Evolutionary conservation across 371 early-diverging fungal species (phyloP).

Genomic region (Apophysomyces variabilis): DNA sequence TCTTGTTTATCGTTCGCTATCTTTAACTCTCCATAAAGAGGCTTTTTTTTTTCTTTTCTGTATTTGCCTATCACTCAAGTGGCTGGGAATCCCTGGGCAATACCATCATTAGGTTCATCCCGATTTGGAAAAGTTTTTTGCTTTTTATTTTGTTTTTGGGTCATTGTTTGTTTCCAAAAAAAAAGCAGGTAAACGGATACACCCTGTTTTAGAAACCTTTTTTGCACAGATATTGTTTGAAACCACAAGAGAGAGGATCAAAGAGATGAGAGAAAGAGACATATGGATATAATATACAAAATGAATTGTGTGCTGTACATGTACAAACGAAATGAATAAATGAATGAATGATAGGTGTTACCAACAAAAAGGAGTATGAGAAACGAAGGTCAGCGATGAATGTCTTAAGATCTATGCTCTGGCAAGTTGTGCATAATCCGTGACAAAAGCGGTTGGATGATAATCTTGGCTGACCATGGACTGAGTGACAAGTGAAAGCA

Average conservation of each 20-base stretch:
- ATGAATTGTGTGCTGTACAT: constrained; percentile 12
- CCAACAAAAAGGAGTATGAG: background rate
- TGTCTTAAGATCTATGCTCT: constrained; percentile 8
- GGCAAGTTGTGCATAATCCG: constrained; percentile 23
- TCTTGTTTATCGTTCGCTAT: too few relatives aligned
- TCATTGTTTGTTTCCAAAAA: background rate
- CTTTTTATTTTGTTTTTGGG: background rate
- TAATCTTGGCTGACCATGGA: constrained; percentile 18
- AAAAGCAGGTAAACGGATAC: background rate
- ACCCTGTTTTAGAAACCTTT: too few relatives aligned
- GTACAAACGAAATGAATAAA: background rate
- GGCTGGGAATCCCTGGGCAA: too few relatives aligned
- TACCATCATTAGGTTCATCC: background rate
- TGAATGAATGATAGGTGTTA: too few relatives aligned
- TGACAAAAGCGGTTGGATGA: constrained; percentile 14
- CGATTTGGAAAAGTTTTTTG: background rate
- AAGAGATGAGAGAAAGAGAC: too few relatives aligned
- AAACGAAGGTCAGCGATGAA: background rate
- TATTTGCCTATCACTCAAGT: too few relatives aligned
- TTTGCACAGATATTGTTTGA: too few relatives aligned
- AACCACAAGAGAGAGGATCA: too few relatives aligned
- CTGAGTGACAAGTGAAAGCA: constrained; percentile 14
- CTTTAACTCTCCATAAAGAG: too few relatives aligned
- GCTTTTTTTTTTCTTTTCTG: too few relatives aligned
- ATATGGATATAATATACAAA: background rate